Evolutionary conservation across 495 filamentous ascomycete species (phyloP).

Genomic region (Thozetella sp.): DNA sequence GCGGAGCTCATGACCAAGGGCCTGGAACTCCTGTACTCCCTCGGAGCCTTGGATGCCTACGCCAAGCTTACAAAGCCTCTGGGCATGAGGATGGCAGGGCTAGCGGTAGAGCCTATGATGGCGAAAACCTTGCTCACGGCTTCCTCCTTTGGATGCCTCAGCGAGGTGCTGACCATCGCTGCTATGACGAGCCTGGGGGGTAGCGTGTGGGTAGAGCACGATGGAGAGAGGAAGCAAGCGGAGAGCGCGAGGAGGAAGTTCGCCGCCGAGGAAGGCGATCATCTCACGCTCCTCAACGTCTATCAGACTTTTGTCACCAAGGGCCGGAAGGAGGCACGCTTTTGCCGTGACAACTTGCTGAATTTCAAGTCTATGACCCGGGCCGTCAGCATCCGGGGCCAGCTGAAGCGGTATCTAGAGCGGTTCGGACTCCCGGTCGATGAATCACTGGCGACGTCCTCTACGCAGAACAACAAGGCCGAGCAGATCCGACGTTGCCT

Average conservation of each 20-base stretch:
- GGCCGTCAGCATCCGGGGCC: slow-evolving; percentile 83
- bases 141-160: slow-evolving; percentile 72
- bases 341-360: slow-evolving; percentile 83
- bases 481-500: slow-evolving; percentile 86
- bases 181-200: slow-evolving; percentile 92
- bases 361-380: slow-evolving; percentile 83
- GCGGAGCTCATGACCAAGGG: slow-evolving; percentile 86
- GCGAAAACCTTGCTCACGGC: slow-evolving; percentile 86
- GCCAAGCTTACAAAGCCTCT: slow-evolving; percentile 89
- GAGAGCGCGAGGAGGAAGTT: slow-evolving; percentile 82
- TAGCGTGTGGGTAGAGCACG: slow-evolving; percentile 78
- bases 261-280: slow-evolving; percentile 92
- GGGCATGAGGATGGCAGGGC: slow-evolving; percentile 89
- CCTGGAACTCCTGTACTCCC: slow-evolving; percentile 84
- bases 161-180: slow-evolving; percentile 88
- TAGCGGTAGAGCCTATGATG: slow-evolving; percentile 97
- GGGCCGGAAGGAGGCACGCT: slow-evolving; percentile 81
- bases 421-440: slow-evolving; percentile 76
- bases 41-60: slow-evolving; percentile 88
- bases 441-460: slow-evolving; percentile 44
- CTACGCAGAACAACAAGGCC: slow-evolving; percentile 40
- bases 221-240: slow-evolving; percentile 70
- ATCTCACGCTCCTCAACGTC: slow-evolving; percentile 91
- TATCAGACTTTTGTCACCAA: slow-evolving; percentile 89
- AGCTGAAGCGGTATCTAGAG: slow-evolving; percentile 86